Evolutionary conservation across 2,329 filamentous ascomycete genomes (phyloP).

Genomic region (Fusarium brachygibbosum): DNA sequence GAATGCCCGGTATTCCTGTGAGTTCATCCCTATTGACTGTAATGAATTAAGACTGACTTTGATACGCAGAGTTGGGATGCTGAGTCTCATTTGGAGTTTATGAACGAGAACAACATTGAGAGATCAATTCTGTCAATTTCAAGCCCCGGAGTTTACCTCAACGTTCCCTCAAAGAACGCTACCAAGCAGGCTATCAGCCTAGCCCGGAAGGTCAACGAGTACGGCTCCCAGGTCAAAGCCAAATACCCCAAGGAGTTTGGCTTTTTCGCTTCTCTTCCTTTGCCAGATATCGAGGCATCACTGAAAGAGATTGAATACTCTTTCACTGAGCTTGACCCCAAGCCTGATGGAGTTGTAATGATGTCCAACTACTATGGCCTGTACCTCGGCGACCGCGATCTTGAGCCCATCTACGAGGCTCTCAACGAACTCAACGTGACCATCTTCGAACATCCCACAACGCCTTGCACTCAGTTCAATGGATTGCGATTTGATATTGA

Average conservation of each 20-base stretch:
- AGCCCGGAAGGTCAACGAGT: conserved; percentile 6
- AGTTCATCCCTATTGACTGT: background rate
- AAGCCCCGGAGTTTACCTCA: conserved; percentile 20
- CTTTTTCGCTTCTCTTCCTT: conserved; percentile 11
- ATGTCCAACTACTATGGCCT: conserved; percentile 29
- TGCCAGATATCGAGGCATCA: conserved; percentile 17
- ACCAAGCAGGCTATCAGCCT: conserved; percentile 5
- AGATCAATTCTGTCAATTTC: conserved; percentile 18
- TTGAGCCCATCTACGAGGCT: conserved; percentile 11
- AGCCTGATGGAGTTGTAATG: conserved; percentile 18
- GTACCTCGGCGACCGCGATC: conserved; percentile 16
- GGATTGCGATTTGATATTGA: conserved; percentile 9
- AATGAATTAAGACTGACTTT: fast-evolving
- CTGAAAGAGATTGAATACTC: conserved; percentile 10
- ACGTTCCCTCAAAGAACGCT: conserved; percentile 4
- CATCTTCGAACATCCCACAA: conserved; percentile 28
- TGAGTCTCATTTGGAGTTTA: conserved; percentile 18
- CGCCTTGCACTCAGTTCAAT: conserved; percentile 25
- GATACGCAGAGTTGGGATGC: conserved; percentile 1
- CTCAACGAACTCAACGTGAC: conserved; percentile 16
- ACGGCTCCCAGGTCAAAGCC: conserved; percentile 12
- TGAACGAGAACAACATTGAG: conserved; percentile 24
- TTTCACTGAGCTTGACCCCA: conserved; percentile 6
- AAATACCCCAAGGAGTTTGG: conserved; percentile 21
- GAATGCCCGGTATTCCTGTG: conserved; percentile 16